Evolutionary conservation across 495 filamentous ascomycete species (phyloP).

Genomic region (Corynascus novoguineensis): DNA sequence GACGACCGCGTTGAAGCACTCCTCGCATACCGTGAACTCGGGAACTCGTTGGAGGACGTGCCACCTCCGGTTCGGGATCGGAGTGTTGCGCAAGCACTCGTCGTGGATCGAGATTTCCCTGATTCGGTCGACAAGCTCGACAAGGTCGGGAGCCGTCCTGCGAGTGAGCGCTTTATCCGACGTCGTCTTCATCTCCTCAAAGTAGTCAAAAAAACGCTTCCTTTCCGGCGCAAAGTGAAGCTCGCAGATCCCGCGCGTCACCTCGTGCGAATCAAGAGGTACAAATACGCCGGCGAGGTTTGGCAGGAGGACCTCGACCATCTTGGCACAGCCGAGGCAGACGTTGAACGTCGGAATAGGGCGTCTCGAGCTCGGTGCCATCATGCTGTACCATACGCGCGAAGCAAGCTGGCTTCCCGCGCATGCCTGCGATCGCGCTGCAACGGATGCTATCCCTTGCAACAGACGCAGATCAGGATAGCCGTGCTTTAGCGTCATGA

Average conservation of each 20-base stretch:
- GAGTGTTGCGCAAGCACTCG: conserved; percentile 33
- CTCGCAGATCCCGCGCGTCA: conserved; percentile 35
- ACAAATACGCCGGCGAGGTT: conserved; percentile 39
- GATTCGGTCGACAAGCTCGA: conserved; percentile 34
- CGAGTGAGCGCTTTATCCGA: conserved; percentile 33
- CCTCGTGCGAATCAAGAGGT: conserved; percentile 32
- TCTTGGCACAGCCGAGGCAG: conserved; percentile 39
- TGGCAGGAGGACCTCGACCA: conserved; percentile 38
- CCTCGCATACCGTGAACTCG: conserved; percentile 41
- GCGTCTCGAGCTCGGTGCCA: conserved; percentile 29
- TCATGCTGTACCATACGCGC: conserved; percentile 42
- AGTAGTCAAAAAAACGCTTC: conserved; percentile 42
- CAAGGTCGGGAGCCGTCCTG: conserved; percentile 31
- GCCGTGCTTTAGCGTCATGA: conserved; percentile 37
- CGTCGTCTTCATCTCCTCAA: conserved; percentile 38
- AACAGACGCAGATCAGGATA: conserved; percentile 38
- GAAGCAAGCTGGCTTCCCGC: conserved; percentile 24
- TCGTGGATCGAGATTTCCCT: conserved; percentile 29
- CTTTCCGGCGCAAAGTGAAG: conserved; percentile 33
- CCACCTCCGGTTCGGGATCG: conserved; percentile 31
- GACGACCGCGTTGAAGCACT: conserved; percentile 62
- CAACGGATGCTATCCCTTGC: conserved; percentile 35
- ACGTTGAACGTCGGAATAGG: conserved; percentile 36
- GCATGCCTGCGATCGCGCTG: conserved; percentile 32
- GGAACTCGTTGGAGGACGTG: conserved; percentile 37